Percentiles rank a stretch among this genome's conserved stretches.
Evolutionary conservation across 805 yeast genomes (phyloP).

Genomic region (Jamesozyma piceae): DNA sequence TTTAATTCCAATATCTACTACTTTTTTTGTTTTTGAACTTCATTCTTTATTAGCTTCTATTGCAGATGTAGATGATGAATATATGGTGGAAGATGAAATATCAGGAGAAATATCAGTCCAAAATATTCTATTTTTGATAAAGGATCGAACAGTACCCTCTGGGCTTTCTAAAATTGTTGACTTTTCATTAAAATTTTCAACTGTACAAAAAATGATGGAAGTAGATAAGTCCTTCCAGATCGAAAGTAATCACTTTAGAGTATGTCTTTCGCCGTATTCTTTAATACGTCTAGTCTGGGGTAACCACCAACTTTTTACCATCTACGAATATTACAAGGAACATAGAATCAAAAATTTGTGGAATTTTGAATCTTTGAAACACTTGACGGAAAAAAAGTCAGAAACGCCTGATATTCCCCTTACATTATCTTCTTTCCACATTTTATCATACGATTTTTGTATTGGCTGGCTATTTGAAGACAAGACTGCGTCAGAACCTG

Average conservation of each 20-base stretch:
- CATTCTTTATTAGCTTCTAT: slow-evolving; percentile 16
- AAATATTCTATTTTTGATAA: slow-evolving; percentile 25
- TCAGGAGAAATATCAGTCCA: slow-evolving; percentile 23
- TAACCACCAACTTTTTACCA: slow-evolving; percentile 11
- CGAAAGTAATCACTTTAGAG: slow-evolving; percentile 48
- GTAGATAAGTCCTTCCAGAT: slow-evolving; percentile 42
- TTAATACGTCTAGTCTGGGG: slow-evolving; percentile 34
- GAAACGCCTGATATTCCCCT: slow-evolving; percentile 9
- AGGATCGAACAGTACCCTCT: slow-evolving; percentile 29
- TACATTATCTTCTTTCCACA: slow-evolving; percentile 44
- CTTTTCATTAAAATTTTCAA: slow-evolving; percentile 37
- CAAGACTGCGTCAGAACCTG: slow-evolving; percentile 40
- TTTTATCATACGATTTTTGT: slow-evolving; percentile 57
- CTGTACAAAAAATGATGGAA: slow-evolving; percentile 27
- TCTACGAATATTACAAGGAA: slow-evolving; percentile 13
- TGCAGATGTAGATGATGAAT: slow-evolving; percentile 8
- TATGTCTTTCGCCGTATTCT: slow-evolving; percentile 47
- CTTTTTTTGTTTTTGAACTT: slow-evolving; percentile 23
- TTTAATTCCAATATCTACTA: slow-evolving; percentile 21
- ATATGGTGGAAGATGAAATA: slow-evolving; percentile 4
- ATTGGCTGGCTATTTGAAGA: slow-evolving; percentile 70
- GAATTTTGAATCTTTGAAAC: slow-evolving; percentile 4
- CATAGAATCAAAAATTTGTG: slow-evolving; percentile 10
- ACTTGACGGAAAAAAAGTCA: background rate
- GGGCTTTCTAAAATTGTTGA: slow-evolving; percentile 37